phyloP scores from a whole-genome alignment of 148 eudicot genomes.

The Nyssa sinensis region DNA sequence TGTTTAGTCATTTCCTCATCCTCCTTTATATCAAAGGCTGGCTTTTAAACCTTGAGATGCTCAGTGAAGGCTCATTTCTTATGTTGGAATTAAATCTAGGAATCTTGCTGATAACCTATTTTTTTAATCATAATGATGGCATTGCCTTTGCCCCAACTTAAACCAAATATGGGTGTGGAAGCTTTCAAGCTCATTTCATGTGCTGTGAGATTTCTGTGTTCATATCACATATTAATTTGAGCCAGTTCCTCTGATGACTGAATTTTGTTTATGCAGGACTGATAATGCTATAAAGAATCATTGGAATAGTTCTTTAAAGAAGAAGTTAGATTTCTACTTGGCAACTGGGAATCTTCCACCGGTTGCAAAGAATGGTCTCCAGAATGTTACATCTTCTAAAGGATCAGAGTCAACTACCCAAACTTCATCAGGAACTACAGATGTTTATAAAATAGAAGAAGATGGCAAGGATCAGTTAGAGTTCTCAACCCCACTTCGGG shows the following conservation, averaged over 20 bases:
- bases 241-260: neutral
- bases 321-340: slow-evolving; percentile 82
- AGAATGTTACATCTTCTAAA: slow-evolving; percentile 40
- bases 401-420: slow-evolving; percentile 60
- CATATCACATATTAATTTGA: neutral
- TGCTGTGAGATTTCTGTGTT: neutral
- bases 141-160: neutral
- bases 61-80: neutral
- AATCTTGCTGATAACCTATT: neutral
- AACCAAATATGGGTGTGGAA: neutral
- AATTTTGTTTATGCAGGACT: slow-evolving; percentile 54
- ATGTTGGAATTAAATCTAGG: neutral
- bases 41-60: neutral
- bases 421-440: slow-evolving; percentile 62
- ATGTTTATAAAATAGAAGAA: slow-evolving; percentile 43
- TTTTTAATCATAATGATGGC: neutral
- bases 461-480: slow-evolving; percentile 38
- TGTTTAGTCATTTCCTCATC: neutral
- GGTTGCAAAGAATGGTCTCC: slow-evolving; percentile 47
- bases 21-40: neutral
- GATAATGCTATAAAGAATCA: slow-evolving; percentile 98
- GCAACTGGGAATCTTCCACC: slow-evolving; percentile 91
- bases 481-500: slow-evolving; percentile 27
- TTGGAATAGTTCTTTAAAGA: slow-evolving; percentile 98
- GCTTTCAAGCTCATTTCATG: neutral